These are phyloP conservation scores for Ophiostoma pallidulum DNA, from an alignment of 2,329 filamentous ascomycete genomes.

Conservation along the genomic window DNA sequence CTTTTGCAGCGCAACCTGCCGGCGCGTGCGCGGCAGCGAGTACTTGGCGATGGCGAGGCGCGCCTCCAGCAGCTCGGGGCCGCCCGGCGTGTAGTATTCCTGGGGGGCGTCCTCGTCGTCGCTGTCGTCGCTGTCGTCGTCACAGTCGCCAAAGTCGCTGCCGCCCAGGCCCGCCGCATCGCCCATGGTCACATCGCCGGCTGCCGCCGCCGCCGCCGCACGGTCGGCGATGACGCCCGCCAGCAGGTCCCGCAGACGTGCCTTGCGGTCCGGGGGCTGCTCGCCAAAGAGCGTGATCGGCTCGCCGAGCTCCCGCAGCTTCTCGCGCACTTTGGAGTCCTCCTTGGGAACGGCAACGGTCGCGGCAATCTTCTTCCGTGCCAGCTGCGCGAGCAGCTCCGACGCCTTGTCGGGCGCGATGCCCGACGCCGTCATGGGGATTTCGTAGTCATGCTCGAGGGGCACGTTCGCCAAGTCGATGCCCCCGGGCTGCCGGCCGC, in stretches of 20 bases:
- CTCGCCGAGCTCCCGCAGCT: conserved; percentile 78
- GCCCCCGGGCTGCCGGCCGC: conserved; percentile 38
- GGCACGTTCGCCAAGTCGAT: conserved; percentile 40
- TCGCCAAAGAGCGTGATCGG: conserved; percentile 94
- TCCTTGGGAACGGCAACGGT: conserved; percentile 86
- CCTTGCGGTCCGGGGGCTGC: conserved; percentile 73
- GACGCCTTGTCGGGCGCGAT: conserved; percentile 74
- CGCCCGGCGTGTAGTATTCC: conserved; percentile 89
- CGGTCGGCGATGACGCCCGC: conserved; percentile 10
- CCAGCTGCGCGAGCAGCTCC: conserved; percentile 77
- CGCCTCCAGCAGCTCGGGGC: conserved; percentile 62
- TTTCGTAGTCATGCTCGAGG: conserved; percentile 74
- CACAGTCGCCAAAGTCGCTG: conserved; percentile 36
- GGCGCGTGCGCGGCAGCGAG: conserved; percentile 73
- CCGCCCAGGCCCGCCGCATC: conserved; percentile 58
- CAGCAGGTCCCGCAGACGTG: conserved; percentile 74
- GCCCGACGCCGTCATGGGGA: conserved; percentile 55
- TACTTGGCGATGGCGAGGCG: conserved; percentile 72
- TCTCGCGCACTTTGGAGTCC: conserved; percentile 73
- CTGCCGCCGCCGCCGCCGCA: neutral
- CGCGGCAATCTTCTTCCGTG: conserved; percentile 80
- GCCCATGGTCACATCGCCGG: conserved; percentile 27
- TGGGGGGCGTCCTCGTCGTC: conserved; percentile 70
- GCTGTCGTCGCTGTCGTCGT: conserved; percentile 31
- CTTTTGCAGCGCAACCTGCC: conserved; percentile 66